Percentiles rank a stretch among this genome's conserved stretches.
Conservation (phyloP, 768 basidiomycete species). For the Lyophyllum semitale region DNA sequence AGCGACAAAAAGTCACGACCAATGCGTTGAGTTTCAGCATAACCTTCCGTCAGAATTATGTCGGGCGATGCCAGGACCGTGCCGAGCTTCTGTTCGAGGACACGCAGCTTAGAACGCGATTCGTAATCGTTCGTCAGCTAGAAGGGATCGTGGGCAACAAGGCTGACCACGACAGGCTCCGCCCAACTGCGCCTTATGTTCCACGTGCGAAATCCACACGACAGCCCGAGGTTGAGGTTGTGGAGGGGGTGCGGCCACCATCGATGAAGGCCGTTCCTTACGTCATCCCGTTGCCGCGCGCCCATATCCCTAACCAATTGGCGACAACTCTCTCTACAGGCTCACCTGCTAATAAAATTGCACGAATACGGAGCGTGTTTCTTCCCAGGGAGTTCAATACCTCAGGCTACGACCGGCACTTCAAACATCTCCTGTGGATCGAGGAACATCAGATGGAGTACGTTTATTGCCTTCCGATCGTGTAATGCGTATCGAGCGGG, state of each 20-base stretch:
- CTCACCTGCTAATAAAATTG: conserved; percentile 26
- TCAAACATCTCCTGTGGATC: conserved; percentile 55
- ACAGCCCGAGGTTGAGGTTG: conserved; percentile 33
- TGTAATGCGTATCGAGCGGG: neutral
- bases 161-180: conserved; percentile 45
- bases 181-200: conserved; percentile 47
- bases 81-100: conserved; percentile 57
- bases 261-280: conserved; percentile 45
- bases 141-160: conserved; percentile 46
- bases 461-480: conserved; percentile 2
- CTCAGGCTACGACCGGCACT: conserved; percentile 43
- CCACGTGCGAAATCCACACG: conserved; percentile 30
- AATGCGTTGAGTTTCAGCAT: conserved; percentile 30
- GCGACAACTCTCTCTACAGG: conserved; percentile 30
- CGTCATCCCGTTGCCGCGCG: conserved; percentile 36
- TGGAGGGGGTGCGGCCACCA: conserved; percentile 45
- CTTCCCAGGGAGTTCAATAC: conserved; percentile 42
- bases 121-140: conserved; percentile 50
- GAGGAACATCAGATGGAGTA: conserved; percentile 30
- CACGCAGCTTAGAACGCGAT: conserved; percentile 38
- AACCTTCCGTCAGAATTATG: conserved; percentile 32
- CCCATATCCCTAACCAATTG: conserved; percentile 39
- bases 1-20: conserved; percentile 21
- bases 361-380: conserved; percentile 31
- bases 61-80: conserved; percentile 55